These are phyloP conservation scores for Camelina hispida DNA, from an alignment of 345 rosid species.

Conservation along the genomic window DNA sequence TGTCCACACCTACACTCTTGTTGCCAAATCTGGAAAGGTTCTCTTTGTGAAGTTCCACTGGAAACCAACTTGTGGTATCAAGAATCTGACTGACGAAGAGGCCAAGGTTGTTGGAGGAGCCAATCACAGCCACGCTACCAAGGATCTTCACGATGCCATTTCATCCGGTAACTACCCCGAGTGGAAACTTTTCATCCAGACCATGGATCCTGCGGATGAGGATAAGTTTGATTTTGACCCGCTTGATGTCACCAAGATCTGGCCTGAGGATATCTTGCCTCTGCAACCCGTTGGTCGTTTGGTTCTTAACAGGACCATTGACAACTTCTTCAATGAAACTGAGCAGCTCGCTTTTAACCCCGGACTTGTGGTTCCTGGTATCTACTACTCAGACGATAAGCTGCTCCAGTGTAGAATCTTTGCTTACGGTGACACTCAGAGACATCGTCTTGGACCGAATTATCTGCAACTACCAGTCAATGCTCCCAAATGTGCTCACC, in stretches of 20 bases:
- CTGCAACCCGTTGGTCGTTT: slow-evolving; percentile 95
- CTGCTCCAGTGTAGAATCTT: slow-evolving; percentile 91
- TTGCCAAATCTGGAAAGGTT: slow-evolving; percentile 82
- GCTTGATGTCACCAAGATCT: slow-evolving; percentile 93
- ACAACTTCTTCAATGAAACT: slow-evolving; percentile 92
- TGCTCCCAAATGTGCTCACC: slow-evolving; percentile 96
- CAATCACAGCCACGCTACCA: slow-evolving; percentile 97
- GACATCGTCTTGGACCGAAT: slow-evolving; percentile 98
- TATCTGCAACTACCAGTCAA: slow-evolving; percentile 91
- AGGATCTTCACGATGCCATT: slow-evolving; percentile 91
- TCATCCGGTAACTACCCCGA: slow-evolving; percentile 95
- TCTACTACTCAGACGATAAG: slow-evolving; percentile 90
- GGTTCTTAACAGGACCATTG: slow-evolving; percentile 95
- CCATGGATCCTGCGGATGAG: slow-evolving; percentile 86
- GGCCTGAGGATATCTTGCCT: slow-evolving; percentile 99
- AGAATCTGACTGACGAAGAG: slow-evolving; percentile 88
- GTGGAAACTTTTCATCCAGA: slow-evolving; percentile 94
- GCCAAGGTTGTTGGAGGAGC: slow-evolving; percentile 89
- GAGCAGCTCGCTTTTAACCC: slow-evolving; percentile 98
- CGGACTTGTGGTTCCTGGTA: slow-evolving; percentile 84
- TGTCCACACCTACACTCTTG: slow-evolving; percentile 86
- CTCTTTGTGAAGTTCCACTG: slow-evolving; percentile 93
- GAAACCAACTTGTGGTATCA: slow-evolving; percentile 98
- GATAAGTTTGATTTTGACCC: slow-evolving; percentile 93
- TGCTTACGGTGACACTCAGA: slow-evolving; percentile 93